phyloP scores from a whole-genome alignment of 805 yeast genomes.

The Suhomyces prunicola region DNA sequence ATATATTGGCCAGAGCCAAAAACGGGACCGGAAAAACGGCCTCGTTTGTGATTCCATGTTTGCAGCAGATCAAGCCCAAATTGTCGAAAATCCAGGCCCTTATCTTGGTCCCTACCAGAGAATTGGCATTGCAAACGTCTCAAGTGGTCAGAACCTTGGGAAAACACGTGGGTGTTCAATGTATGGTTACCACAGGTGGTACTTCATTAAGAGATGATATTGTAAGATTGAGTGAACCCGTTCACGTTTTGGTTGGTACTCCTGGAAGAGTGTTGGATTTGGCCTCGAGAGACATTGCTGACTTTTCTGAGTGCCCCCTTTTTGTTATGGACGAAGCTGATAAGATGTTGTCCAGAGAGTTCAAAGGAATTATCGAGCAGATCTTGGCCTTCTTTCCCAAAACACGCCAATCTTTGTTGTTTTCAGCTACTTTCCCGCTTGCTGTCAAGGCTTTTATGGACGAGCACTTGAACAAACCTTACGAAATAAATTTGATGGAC shows the following conservation, averaged over 20 bases:
- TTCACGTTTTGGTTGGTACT: slow-evolving; percentile 93
- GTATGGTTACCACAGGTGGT: slow-evolving; percentile 99
- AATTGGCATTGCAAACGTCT: slow-evolving; percentile 94
- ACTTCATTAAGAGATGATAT: slow-evolving; percentile 93
- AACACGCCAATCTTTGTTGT: slow-evolving; percentile 71
- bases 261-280: slow-evolving; percentile 97
- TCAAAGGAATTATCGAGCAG: slow-evolving; percentile 82
- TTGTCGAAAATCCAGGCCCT: slow-evolving; percentile 83
- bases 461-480: slow-evolving; percentile 83
- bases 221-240: slow-evolving; percentile 86
- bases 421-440: slow-evolving; percentile 94
- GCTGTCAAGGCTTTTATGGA: slow-evolving; percentile 93
- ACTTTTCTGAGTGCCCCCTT: slow-evolving; percentile 78
- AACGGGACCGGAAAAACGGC: slow-evolving; percentile 99
- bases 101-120: slow-evolving; percentile 95
- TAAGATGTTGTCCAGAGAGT: slow-evolving; percentile 89
- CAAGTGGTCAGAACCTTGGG: slow-evolving; percentile 96
- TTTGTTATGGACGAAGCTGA: slow-evolving; percentile 99
- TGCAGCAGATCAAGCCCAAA: slow-evolving; percentile 86
- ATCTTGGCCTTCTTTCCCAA: slow-evolving; percentile 76
- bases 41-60: slow-evolving; percentile 89
- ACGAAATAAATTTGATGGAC: slow-evolving; percentile 96
- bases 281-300: slow-evolving; percentile 84
- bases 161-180: slow-evolving; percentile 85
- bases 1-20: slow-evolving; percentile 94